These are phyloP conservation scores for Botrytis byssoidea DNA, from an alignment of 2,329 filamentous ascomycete species.

Conservation along the genomic window DNA sequence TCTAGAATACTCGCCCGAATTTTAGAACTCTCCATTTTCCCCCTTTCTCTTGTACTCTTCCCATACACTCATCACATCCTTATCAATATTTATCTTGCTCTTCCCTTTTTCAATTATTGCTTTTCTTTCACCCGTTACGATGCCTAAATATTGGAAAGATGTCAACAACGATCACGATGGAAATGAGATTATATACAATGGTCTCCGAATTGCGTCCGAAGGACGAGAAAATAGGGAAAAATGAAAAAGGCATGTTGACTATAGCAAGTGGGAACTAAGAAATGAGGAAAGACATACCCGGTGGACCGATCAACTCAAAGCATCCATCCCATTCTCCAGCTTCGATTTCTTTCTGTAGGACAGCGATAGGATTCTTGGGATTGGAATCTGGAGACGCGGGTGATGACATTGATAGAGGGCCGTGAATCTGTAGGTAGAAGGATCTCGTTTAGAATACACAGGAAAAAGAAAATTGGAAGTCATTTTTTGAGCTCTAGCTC, in stretches of 20 bases:
- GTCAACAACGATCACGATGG: not conserved
- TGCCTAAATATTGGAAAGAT: too few species aligned
- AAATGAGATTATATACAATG: not conserved
- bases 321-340: not conserved
- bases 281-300: not conserved
- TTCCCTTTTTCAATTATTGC: not conserved
- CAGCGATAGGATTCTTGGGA: not conserved
- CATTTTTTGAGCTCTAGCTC: not conserved
- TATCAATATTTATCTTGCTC: not conserved
- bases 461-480: not conserved
- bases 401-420: not conserved
- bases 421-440: not conserved
- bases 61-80: not conserved
- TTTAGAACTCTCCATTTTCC: not conserved
- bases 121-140: too few species aligned
- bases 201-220: not conserved
- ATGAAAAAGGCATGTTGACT: too few species aligned
- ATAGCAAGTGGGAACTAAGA: too few species aligned
- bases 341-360: not conserved
- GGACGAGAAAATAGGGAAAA: not conserved
- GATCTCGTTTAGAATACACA: too few species aligned
- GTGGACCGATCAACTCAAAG: not conserved
- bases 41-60: not conserved
- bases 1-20: not conserved
- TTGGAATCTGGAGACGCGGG: not conserved